These are phyloP conservation scores for Thelonectria discophora DNA, from an alignment of 2,329 filamentous ascomycete species.

Conservation along the genomic window DNA sequence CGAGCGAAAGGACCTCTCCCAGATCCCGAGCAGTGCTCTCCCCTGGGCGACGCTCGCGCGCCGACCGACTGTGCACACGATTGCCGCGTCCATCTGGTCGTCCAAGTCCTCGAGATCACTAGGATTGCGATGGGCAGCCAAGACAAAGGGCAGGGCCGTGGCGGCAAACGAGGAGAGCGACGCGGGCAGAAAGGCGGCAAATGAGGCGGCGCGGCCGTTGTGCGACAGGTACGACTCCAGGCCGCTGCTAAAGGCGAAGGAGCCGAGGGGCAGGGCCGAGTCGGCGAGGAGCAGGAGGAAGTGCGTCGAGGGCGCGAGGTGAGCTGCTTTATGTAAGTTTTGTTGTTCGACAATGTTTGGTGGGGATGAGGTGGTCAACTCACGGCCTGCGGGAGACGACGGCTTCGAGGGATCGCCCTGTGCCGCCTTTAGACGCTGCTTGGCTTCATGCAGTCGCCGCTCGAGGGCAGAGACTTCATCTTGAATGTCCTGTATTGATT, in stretches of 20 bases:
- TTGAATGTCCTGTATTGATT: constrained; percentile 47
- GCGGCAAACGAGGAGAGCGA: constrained; percentile 77
- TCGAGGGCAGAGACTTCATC: constrained; percentile 70
- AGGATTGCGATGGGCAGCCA: constrained; percentile 70
- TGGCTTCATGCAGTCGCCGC: constrained; percentile 56
- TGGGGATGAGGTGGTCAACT: constrained; percentile 13
- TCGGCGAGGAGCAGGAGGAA: constrained; percentile 81
- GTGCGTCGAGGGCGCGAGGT: constrained; percentile 55
- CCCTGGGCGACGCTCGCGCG: constrained; percentile 81
- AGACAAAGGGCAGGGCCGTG: constrained; percentile 77
- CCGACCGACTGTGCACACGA: constrained; percentile 80
- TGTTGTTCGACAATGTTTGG: neutral
- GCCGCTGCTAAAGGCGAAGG: constrained; percentile 87
- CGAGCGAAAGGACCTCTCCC: constrained; percentile 73
- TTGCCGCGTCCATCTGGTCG: constrained; percentile 78
- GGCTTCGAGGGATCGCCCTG: constrained; percentile 28
- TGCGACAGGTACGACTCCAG: constrained; percentile 85
- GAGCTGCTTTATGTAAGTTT: constrained; percentile 13
- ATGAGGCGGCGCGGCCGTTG: constrained; percentile 56
- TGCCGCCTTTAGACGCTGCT: constrained; percentile 52
- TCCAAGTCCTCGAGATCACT: constrained; percentile 65
- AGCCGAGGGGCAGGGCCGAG: constrained; percentile 82
- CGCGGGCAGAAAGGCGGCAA: constrained; percentile 73
- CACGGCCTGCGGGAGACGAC: constrained; percentile 28
- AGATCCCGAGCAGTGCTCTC: constrained; percentile 76